Base-by-base conservation (phyloP, 176 grass and related monocot species). In the Oryza meridionalis region DNA sequence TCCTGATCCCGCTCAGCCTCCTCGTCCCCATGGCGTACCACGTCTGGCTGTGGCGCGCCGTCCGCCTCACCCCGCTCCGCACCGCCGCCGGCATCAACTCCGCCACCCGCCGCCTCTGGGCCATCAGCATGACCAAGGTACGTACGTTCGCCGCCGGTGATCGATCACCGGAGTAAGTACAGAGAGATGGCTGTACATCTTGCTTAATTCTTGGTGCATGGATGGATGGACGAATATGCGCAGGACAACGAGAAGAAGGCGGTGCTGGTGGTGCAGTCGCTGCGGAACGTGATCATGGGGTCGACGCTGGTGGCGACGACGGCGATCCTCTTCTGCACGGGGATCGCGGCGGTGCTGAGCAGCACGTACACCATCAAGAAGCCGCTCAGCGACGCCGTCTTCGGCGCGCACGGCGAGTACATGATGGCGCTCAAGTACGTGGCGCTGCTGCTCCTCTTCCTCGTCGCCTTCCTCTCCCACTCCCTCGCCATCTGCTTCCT, bases 351-450 rank as follows among this genome's bases (percentile, higher is more conserved):
- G 11, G 90, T 99, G 73, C 82, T 96, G 55, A 99, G 96, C 91
- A 99, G 96, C 91, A 92, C 91, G 13, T 99, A 96, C 91, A 79
- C 89, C 45, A 74, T 96, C 43, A 99, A 96, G 89, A 87, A 89
- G 67, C 96, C 96, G 32, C 80, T 99, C 0, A 94, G 90, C 78
- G 93, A 99, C 71, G 13, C 91, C 32, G 87, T 96, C 13, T 89
- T 94, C 73, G 96, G 96, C 49, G 96, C 93, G 9, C 96, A 99
- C 74, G 96, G 93, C 67, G 93, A 99, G 89, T 90, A 96, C 91
- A 94, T 94, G 91, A 81, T 98, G 67, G 90, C 93, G 77, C 91
- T 98, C 85, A 98, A 98, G 84, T 98, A 98, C 83, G 96, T 94
- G 1, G 83, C 85, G 32, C 87, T 98, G 53, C 89, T 98, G 70